Percentiles rank a stretch among this genome's conserved stretches.
phyloP scores from a whole-genome alignment of 1,139 yeast genomes.

The Suhomyces maxii region DNA sequence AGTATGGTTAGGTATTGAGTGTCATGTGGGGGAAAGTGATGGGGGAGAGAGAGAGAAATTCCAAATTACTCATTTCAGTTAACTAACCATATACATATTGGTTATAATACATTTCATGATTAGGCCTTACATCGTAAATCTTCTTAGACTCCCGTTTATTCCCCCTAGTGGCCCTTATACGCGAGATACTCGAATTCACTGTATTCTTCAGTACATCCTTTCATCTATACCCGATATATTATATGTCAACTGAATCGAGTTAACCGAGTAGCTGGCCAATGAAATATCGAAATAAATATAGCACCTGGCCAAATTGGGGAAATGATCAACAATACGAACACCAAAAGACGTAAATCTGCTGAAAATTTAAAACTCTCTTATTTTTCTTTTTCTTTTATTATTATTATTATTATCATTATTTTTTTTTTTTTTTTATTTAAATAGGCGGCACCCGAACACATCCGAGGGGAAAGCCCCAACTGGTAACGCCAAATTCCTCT shows the following conservation, averaged over 20 bases:
- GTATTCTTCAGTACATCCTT: not conserved
- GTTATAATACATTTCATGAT: too few species aligned
- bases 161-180: too few species aligned
- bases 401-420: too few species aligned
- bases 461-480: too few species aligned
- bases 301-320: constrained; percentile 3
- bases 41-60: not conserved
- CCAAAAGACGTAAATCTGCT: constrained; percentile 5
- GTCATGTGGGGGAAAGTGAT: not conserved
- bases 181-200: too few species aligned
- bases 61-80: not conserved
- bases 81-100: not conserved
- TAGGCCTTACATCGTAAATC: too few species aligned
- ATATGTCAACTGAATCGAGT: not conserved
- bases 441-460: not conserved
- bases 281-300: not conserved
- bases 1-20: not conserved
- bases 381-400: too few species aligned
- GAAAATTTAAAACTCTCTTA: not conserved
- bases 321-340: constrained; percentile 2
- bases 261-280: not conserved
- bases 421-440: too few species aligned
- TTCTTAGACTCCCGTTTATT: too few species aligned
- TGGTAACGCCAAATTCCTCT: too few species aligned
- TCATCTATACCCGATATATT: not conserved